Evolutionary conservation across 2,329 filamentous ascomycete genomes (phyloP).

Genomic region (Hirsutella rhossiliensis): DNA sequence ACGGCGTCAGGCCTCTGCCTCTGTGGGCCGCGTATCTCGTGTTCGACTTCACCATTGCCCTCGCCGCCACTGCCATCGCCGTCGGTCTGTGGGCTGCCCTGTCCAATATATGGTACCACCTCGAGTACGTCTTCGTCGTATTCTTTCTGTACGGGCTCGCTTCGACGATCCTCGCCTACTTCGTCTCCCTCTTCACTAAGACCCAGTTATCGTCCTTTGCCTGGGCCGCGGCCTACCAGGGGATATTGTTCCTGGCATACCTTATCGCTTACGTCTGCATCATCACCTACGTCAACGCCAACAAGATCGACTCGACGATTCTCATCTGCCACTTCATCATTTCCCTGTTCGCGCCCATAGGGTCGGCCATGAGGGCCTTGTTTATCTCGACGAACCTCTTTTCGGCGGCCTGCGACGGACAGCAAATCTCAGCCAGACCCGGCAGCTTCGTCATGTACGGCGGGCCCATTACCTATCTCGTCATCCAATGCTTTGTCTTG

Average conservation of each 20-base stretch:
- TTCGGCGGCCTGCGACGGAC: slow-evolving; percentile 60
- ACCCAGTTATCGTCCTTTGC: slow-evolving; percentile 79
- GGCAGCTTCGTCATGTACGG: slow-evolving; percentile 65
- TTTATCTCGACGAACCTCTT: slow-evolving; percentile 77
- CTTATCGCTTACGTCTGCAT: slow-evolving; percentile 60
- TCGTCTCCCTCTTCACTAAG: slow-evolving; percentile 67
- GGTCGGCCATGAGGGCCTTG: slow-evolving; percentile 60
- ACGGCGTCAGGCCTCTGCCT: slow-evolving; percentile 70
- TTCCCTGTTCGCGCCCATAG: slow-evolving; percentile 62
- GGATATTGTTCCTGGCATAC: slow-evolving; percentile 58
- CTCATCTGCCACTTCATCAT: slow-evolving; percentile 65
- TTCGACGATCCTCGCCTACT: slow-evolving; percentile 64
- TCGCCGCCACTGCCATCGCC: slow-evolving; percentile 51
- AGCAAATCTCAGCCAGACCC: slow-evolving; percentile 53
- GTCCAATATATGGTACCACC: slow-evolving; percentile 59
- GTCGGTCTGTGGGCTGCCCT: slow-evolving; percentile 57
- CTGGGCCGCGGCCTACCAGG: slow-evolving; percentile 66
- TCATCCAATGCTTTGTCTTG: slow-evolving; percentile 58
- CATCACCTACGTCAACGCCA: slow-evolving; percentile 61
- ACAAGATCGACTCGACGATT: slow-evolving; percentile 54
- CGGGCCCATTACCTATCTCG: slow-evolving; percentile 72
- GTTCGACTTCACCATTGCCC: slow-evolving; percentile 69
- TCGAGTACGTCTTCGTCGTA: slow-evolving; percentile 72
- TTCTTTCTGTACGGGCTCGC: slow-evolving; percentile 72
- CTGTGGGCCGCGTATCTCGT: slow-evolving; percentile 73